Percentiles rank a stretch among this genome's conserved stretches.
These are phyloP conservation scores for Filobasidium uniguttulatum DNA, from an alignment of 1,284 basidiomycete genomes.

Conservation along the genomic window DNA sequence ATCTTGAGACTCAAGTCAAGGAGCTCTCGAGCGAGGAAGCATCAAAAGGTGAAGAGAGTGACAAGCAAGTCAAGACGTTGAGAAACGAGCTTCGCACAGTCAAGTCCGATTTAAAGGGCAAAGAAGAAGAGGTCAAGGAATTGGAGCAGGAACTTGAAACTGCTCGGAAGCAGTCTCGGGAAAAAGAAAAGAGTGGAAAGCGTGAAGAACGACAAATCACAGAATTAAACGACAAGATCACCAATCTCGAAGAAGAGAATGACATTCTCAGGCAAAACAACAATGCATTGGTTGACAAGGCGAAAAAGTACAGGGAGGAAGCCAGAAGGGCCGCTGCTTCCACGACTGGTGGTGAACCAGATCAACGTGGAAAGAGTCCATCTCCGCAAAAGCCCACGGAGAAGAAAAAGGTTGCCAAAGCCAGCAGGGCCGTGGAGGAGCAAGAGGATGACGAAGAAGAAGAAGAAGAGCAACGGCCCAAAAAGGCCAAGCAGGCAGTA, in stretches of 20 bases:
- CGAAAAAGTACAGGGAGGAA: background rate
- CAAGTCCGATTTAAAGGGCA: conserved; percentile 4
- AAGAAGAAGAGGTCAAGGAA: conserved; percentile 11
- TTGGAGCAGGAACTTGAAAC: conserved; percentile 8
- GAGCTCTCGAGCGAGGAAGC: background rate
- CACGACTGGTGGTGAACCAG: background rate
- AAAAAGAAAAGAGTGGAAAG: conserved; percentile 8
- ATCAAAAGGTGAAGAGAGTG: background rate
- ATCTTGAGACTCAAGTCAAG: background rate
- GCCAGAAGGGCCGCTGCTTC: background rate
- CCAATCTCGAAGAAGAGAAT: conserved; percentile 3
- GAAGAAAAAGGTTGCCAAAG: background rate
- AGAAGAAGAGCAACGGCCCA: background rate
- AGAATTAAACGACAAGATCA: conserved; percentile 4
- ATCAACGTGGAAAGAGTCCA: background rate
- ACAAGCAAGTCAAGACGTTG: conserved; percentile 9
- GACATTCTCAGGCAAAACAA: background rate
- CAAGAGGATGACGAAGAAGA: background rate
- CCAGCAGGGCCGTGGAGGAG: background rate
- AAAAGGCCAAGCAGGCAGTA: too few species aligned
- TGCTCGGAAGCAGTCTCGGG: conserved; percentile 1
- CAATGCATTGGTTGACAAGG: background rate
- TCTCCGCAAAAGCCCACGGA: background rate
- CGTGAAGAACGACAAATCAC: conserved; percentile 4
- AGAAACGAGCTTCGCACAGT: conserved; percentile 6